Base-by-base conservation (phyloP, 1,139 yeast genomes). In the Zhuliangozyma blackwelliae region DNA sequence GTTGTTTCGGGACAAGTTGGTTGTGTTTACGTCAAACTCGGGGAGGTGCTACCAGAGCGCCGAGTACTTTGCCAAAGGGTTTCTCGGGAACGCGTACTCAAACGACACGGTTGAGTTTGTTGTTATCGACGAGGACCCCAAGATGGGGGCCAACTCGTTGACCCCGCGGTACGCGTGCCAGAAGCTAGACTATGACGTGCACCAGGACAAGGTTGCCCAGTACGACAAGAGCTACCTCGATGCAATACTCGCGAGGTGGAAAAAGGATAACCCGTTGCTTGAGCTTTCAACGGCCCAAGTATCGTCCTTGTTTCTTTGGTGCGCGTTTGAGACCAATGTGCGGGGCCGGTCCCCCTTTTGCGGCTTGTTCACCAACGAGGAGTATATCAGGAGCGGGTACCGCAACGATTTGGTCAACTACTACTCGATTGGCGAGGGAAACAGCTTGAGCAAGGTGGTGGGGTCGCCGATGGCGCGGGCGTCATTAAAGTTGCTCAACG, bases 281-380 rank as follows among this genome's bases (percentile, higher is more conserved):
- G 59, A 68, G 46, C 51, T 77, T 11, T 63, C 68, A 4, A 48
- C 58, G 7, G 40, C 46, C 9, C 81, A 80, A 42, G 65, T 77
- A 25, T 50, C 52, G 32, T 48, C 55, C 29, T 45, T 76, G 46
- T 59, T 71, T 45, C 57, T 59, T 29, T 59, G 73, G 59, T 77
- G 82, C 56, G 79, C 79, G 1, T 79, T 63, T 54, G 84, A 77
- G 48, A 49, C 77, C 41, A 75, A 75, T 46, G 75, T 69, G 13
- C 58, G 57, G 26, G 83, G 81, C 2, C 37, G 53, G 8, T 64
- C 79, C 7, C 65, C 67, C 6, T 65, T 77, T 36, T 73, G 82
- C 50, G 58, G 63, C 22, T 57, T 77, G 10, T 71, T 79, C 57
- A 69, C 75, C 32, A 57, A 58, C 36, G 73, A 73, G 27, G 82